Percentiles rank a stretch among this genome's conserved stretches.
phyloP scores from a whole-genome alignment of 176 grass and related monocot species.

The Metroxylon sagu region DNA sequence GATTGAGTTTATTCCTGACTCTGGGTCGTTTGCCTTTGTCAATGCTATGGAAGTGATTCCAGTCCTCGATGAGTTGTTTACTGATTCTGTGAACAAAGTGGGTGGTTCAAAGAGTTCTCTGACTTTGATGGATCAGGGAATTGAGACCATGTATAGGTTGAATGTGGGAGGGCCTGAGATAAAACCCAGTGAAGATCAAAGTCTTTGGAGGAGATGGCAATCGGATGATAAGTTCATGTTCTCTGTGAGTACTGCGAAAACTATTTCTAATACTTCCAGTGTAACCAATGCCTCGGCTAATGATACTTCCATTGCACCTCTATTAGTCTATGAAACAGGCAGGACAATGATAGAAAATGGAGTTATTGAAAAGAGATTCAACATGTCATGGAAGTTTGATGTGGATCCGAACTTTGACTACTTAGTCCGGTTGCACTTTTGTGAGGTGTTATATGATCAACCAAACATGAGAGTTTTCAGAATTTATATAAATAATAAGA shows the following conservation, averaged over 20 bases:
- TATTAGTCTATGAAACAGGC: slow-evolving; percentile 15
- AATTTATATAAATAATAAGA: slow-evolving; percentile 23
- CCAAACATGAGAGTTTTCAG: slow-evolving; percentile 20
- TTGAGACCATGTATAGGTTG: slow-evolving; percentile 28
- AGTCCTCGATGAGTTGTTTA: slow-evolving; percentile 1
- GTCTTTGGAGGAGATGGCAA: slow-evolving; percentile 17
- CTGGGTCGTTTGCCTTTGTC: slow-evolving; percentile 20
- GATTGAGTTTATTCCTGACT: slow-evolving; percentile 13
- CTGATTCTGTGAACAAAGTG: background rate
- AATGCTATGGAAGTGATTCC: slow-evolving; percentile 17
- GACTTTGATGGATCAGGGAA: background rate
- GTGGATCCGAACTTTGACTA: slow-evolving; percentile 27
- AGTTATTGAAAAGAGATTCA: slow-evolving; percentile 21
- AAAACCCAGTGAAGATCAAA: slow-evolving; percentile 7
- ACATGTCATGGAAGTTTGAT: slow-evolving; percentile 25
- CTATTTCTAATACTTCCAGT: slow-evolving; percentile 13
- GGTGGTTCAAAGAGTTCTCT: background rate
- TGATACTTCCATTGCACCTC: slow-evolving; percentile 4
- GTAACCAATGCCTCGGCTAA: slow-evolving; percentile 4
- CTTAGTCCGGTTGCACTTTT: slow-evolving; percentile 21
- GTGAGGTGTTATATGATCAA: slow-evolving; percentile 15
- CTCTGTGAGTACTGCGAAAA: slow-evolving; percentile 9
- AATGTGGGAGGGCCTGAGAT: slow-evolving; percentile 23
- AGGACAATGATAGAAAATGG: slow-evolving; percentile 18
- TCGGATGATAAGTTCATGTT: slow-evolving; percentile 22